Evolutionary conservation across 805 yeast genomes (phyloP), one percentile per base, ranked within the genome.

Genomic region (Priceomyces melissophilus): DNA sequence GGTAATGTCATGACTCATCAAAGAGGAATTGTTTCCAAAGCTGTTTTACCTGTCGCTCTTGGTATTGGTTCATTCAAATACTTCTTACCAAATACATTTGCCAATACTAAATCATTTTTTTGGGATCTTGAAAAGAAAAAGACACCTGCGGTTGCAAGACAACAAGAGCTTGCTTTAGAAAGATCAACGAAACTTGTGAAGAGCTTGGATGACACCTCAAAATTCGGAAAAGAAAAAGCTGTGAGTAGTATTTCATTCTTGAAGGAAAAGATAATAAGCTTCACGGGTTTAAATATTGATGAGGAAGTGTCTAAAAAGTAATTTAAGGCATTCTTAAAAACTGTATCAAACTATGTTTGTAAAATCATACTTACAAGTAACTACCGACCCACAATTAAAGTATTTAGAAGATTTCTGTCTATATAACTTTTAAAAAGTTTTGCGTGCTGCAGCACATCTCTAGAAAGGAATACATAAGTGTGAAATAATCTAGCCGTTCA

Each of bases 1-100:
- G 96, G 96, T 30, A 75, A 84, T 35, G 81, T 87, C 39, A 52
- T 81, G 37, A 78, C 93, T 2, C 84, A 95, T 53, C 79, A 82
- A 52, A 72, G 84, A 43, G 79, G 79, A 42, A 48, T 81, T 15
- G 39, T 81, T 2, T 54, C 84, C 10, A 78, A 81, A 52, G 67
- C 73, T 3, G 46, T 75, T 1, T 64, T 76, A 11, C 96, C 96
- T 1, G 41, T 81, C 2, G 63, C 68, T 0, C 71, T 83, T 39
- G 93, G 90, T 10, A 46, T 75, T 23, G 74, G 67, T 4, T 79
- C 91, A 0, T 86, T 88, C 65, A 76, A 69, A 44, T 72, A 76
- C 58, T 81, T 85, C 51, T 71, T 87, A 52, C 96, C 96, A 12
- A 63, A 72, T 38, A 88, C 96, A 0, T 86, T 77, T 52, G 53